Conservation (phyloP, 352 stramenopile species). For the Thraustochytrium sp. region DNA sequence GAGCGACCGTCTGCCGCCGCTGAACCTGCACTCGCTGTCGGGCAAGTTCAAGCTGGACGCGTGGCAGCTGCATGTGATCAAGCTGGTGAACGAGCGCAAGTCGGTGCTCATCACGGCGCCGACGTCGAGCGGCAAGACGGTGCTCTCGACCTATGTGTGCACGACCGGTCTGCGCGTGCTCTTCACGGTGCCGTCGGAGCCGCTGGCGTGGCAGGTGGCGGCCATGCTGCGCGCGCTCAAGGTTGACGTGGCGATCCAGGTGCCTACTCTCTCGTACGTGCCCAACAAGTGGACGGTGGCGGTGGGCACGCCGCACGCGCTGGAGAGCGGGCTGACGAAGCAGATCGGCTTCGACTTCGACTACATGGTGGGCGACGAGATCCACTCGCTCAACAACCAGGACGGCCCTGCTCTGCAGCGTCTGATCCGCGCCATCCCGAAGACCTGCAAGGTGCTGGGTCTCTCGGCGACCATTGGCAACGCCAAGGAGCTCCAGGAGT, state of each 20-base stretch:
- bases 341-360: conserved; percentile 87
- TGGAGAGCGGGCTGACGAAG: conserved; percentile 85
- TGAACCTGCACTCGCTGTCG: conserved; percentile 41
- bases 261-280: conserved; percentile 51
- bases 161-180: conserved; percentile 62
- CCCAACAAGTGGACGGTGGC: conserved; percentile 67
- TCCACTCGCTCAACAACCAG: conserved; percentile 93
- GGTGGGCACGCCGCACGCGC: conserved; percentile 87
- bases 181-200: conserved; percentile 90
- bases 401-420: conserved; percentile 92
- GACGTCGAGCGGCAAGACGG: conserved; percentile 95
- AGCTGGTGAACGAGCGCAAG: conserved; percentile 86
- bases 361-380: conserved; percentile 97
- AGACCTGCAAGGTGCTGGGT: conserved; percentile 90
- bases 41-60: conserved; percentile 81
- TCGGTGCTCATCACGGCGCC: conserved; percentile 94
- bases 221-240: conserved; percentile 93
- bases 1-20: conserved; percentile 36
- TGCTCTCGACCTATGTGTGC: conserved; percentile 70
- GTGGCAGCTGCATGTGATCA: conserved; percentile 93
- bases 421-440: conserved; percentile 78
- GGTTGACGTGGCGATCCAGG: conserved; percentile 84
- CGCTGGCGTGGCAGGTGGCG: conserved; percentile 95
- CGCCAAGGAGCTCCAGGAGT: conserved; percentile 80
- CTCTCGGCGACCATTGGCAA: conserved; percentile 97